Evolutionary conservation across 352 stramenopile genomes (phyloP), one percentile per base, ranked within the genome.

Genomic region (Globisporangium cystogenes): DNA sequence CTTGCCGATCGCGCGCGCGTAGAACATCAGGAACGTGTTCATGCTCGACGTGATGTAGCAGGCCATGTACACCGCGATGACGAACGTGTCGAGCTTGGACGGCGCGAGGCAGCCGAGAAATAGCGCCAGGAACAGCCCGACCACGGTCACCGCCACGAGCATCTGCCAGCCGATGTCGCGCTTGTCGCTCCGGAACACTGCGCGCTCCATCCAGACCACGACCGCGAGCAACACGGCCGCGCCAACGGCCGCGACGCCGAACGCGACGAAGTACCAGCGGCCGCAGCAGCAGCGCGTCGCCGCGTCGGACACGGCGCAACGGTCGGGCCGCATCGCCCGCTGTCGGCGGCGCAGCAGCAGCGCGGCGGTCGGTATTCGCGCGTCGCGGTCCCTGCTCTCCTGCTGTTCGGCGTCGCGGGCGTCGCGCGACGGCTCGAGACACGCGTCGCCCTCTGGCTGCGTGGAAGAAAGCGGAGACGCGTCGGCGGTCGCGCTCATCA

Each of bases 1-100:
- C 3, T 57, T 48, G 11, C 40, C 60, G 41, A 77, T 70, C 31
- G 69, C 31, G 15, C 64, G 11, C 29, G 65, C 64, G 39, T 74
- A 62, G 23, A 75, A 64, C 53, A 72, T 70, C 29, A 84, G 54
- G 44, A 70, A 84, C 21, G 73, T 64, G 52, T 84, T 79, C 60
- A 84, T 65, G 51, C 63, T 72, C 18, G 68, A 71, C 44, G 70
- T 65, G 14, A 81, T 40, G 24, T 82, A 73, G 46, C 68, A 72
- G n/a, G 41, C 50, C 51, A 79, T 70, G 51, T 79, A 75, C 31
- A 82, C 56, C 16, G 63, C 40, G 16, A 81, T 57, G 26, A 79
- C 68, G 26, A 77, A 23, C 16, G 63, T 60, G 46, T 84, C 73
- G 23, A 68, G 51, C 10, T 55, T 55, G 4, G 63, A 59, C 0